phyloP scores from a whole-genome alignment of 176 grass and related monocot species.

The Oryza brachyantha region DNA sequence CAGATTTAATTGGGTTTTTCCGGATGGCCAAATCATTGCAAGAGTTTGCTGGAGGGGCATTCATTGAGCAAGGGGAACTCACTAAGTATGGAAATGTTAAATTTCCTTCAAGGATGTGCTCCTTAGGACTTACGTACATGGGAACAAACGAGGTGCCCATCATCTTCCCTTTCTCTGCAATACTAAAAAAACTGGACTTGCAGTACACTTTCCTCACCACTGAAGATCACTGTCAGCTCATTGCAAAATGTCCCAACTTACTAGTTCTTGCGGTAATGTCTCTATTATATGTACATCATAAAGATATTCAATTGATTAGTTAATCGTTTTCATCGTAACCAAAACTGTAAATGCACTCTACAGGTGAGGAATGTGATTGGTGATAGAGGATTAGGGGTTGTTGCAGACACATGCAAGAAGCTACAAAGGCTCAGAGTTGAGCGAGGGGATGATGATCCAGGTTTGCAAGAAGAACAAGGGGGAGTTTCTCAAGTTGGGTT shows the following conservation, averaged over 20 bases:
- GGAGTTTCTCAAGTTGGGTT: slow-evolving; percentile 71
- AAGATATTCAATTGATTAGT: background rate
- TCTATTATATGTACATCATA: background rate
- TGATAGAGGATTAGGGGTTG: slow-evolving; percentile 76
- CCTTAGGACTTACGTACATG: slow-evolving; percentile 72
- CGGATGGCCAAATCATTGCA: slow-evolving; percentile 42
- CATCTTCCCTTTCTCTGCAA: slow-evolving; percentile 55
- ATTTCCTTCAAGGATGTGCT: slow-evolving; percentile 58
- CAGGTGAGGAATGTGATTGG: slow-evolving; percentile 91
- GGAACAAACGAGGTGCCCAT: slow-evolving; percentile 63
- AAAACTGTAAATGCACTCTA: slow-evolving; percentile 2
- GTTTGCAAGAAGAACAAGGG: slow-evolving; percentile 74
- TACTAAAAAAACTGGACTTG: slow-evolving; percentile 85
- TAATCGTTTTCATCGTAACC: background rate
- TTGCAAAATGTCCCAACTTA: slow-evolving; percentile 73
- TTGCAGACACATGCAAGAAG: slow-evolving; percentile 80
- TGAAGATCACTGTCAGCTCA: slow-evolving; percentile 81
- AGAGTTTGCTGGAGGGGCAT: slow-evolving; percentile 75
- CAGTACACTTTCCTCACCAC: slow-evolving; percentile 83
- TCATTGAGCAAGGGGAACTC: slow-evolving; percentile 56
- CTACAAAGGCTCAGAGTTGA: slow-evolving; percentile 76
- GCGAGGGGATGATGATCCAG: slow-evolving; percentile 80
- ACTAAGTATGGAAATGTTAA: slow-evolving; percentile 36
- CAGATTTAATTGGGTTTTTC: slow-evolving; percentile 59
- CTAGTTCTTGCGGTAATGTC: slow-evolving; percentile 74